Evolutionary conservation across 2,329 filamentous ascomycete species (phyloP).

Genomic region (Nigrospora oryzae): DNA sequence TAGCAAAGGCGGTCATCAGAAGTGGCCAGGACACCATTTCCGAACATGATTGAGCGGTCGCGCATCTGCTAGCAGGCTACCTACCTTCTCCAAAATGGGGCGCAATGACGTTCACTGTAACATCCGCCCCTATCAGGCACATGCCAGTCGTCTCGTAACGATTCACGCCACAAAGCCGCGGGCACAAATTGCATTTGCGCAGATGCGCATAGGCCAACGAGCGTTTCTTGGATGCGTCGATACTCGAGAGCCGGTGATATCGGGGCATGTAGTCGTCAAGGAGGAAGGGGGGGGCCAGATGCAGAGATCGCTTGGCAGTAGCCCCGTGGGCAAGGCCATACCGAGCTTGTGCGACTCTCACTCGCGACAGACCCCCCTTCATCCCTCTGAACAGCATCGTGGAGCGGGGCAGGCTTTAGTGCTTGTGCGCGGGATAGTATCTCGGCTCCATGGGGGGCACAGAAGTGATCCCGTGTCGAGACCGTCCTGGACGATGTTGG

Average conservation of each 20-base stretch:
- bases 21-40: no score
- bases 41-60: background rate
- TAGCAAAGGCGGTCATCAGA: background rate
- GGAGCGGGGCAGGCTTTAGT: no score
- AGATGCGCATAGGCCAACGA: constrained; percentile 68
- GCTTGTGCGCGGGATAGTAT: no score
- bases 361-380: no score
- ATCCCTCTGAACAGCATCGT: no score
- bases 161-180: constrained; percentile 69
- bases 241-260: constrained; percentile 59
- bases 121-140: constrained; percentile 68
- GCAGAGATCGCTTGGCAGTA: constrained; percentile 22
- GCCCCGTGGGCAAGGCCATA: no score
- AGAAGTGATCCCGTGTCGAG: no score
- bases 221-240: constrained; percentile 65
- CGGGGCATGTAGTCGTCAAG: constrained; percentile 67
- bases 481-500: no score
- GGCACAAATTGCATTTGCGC: constrained; percentile 73
- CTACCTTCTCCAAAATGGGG: constrained; percentile 73
- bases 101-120: constrained; percentile 76
- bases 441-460: no score
- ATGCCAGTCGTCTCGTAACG: constrained; percentile 71
- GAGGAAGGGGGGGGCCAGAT: constrained; percentile 58
- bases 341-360: no score
- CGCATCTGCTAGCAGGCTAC: constrained; percentile 9